A percentile compares a stretch with the other conserved stretches of the same genome.
Conservation (phyloP, 768 basidiomycete genomes). For the Mrakia frigida region DNA sequence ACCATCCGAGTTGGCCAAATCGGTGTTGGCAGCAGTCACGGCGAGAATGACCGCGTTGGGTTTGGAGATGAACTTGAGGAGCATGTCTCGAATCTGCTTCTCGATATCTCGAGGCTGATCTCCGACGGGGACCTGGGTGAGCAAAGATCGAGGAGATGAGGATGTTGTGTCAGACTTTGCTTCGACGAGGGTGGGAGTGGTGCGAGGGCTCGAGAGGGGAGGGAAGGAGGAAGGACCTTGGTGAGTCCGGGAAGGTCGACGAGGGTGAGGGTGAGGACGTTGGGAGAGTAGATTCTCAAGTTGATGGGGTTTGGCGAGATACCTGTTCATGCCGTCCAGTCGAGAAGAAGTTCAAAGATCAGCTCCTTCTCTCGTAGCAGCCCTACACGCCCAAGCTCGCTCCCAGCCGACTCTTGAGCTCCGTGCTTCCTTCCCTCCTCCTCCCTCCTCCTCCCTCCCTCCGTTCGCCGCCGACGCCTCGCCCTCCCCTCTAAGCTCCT, state of each 20-base stretch:
- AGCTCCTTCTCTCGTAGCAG: not conserved
- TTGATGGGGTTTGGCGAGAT: slow-evolving; percentile 98
- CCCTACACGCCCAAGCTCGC: not conserved
- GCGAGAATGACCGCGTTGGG: slow-evolving; percentile 94
- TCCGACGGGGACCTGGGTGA: slow-evolving; percentile 75
- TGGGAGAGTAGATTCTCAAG: slow-evolving; percentile 92
- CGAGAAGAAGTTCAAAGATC: not conserved
- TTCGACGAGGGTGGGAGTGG: not conserved
- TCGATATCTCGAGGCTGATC: slow-evolving; percentile 97
- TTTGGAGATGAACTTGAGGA: slow-evolving; percentile 89
- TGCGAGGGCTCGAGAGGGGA: not conserved
- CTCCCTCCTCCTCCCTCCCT: not conserved
- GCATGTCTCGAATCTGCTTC: slow-evolving; percentile 94
- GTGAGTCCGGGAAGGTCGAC: slow-evolving; percentile 95
- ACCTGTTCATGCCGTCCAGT: slow-evolving; percentile 47
- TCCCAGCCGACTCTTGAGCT: not conserved
- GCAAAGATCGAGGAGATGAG: not conserved
- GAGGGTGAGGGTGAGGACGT: slow-evolving; percentile 92
- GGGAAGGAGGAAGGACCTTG: slow-evolving; percentile 35
- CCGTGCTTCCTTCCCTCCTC: not conserved
- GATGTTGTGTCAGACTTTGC: slow-evolving; percentile 16
- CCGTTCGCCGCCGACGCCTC: no score
- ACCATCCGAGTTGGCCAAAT: slow-evolving; percentile 98
- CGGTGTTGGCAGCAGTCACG: slow-evolving; percentile 90
- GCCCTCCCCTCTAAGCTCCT: not conserved